These are phyloP conservation scores for Diphasiastrum complanatum DNA, from an alignment of 83 land plant genomes.

Conservation along the genomic window DNA sequence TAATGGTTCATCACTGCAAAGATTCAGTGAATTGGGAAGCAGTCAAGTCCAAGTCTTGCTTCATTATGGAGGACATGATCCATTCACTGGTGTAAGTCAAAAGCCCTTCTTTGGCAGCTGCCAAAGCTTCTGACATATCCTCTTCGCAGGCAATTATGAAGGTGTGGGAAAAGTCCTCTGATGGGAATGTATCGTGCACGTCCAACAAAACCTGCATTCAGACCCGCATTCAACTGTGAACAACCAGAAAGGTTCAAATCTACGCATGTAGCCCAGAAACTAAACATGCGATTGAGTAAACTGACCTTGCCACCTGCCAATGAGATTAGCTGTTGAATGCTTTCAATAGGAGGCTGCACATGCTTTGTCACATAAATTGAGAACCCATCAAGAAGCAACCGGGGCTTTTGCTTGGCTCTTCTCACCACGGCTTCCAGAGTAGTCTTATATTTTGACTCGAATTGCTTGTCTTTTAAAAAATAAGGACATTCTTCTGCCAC, in stretches of 20 bases:
- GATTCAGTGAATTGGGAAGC: slow-evolving; percentile 61
- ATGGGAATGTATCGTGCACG: neutral
- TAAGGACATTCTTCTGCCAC: slow-evolving; percentile 50
- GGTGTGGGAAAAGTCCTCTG: slow-evolving; percentile 32
- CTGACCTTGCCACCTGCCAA: slow-evolving; percentile 72
- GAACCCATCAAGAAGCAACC: slow-evolving; percentile 46
- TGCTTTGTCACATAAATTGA: slow-evolving; percentile 43
- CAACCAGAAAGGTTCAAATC: neutral
- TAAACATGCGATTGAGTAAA: neutral
- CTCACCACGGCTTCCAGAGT: slow-evolving; percentile 39
- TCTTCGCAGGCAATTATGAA: slow-evolving; percentile 60
- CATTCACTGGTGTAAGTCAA: slow-evolving; percentile 62
- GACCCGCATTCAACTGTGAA: too few species aligned
- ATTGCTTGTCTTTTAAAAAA: slow-evolving; percentile 54
- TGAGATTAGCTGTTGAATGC: slow-evolving; percentile 38
- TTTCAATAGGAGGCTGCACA: slow-evolving; percentile 50
- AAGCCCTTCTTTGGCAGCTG: slow-evolving; percentile 56
- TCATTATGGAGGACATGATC: slow-evolving; percentile 65
- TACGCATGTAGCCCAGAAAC: neutral
- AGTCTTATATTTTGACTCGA: slow-evolving; percentile 42
- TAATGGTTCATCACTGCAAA: too few species aligned
- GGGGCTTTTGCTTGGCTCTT: slow-evolving; percentile 46
- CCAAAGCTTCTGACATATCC: slow-evolving; percentile 52
- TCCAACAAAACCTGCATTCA: neutral
- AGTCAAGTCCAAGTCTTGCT: slow-evolving; percentile 59